Evolutionary conservation across 306 rosid species (phyloP).

Genomic region (Pyrus betulifolia): DNA sequence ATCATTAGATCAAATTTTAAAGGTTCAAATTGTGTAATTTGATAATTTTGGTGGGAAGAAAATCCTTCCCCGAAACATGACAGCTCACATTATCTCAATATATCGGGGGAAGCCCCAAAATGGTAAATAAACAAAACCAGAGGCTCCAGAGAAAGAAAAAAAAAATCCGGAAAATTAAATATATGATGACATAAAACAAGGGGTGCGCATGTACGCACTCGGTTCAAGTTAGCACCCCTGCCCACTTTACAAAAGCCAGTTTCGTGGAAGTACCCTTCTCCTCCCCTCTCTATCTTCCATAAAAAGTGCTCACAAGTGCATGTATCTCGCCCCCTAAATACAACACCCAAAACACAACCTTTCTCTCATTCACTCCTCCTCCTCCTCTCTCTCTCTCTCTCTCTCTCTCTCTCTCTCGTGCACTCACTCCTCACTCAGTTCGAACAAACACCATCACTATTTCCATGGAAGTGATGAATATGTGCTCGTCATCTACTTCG

Average conservation of each 20-base stretch:
- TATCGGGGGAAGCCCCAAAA: conserved; percentile 17
- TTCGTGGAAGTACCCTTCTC: conserved; percentile 50
- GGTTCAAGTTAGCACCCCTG: conserved; percentile 11
- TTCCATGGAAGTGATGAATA: conserved; percentile 33
- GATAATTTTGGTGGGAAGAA: fast-evolving
- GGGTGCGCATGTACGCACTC: conserved; percentile 12
- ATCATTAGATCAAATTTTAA: fast-evolving
- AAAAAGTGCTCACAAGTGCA: conserved; percentile 16
- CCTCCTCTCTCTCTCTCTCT: background rate
- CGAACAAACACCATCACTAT: background rate
- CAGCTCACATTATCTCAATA: background rate
- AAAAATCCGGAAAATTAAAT: background rate
- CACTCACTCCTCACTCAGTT: background rate
- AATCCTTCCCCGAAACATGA: background rate
- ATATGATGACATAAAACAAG: background rate
- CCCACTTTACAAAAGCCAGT: conserved; percentile 37
- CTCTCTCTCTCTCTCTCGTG: background rate
- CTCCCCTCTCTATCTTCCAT: background rate
- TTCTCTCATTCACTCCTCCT: background rate
- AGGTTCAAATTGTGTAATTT: fast-evolving
- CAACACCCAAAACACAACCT: conserved; percentile 5
- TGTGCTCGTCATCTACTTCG: conserved; percentile 51
- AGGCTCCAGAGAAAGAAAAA: background rate
- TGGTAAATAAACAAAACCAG: conserved; percentile 12
- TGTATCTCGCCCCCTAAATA: conserved; percentile 24